Percentiles rank a stretch among this genome's conserved stretches.
Evolutionary conservation across 306 rosid genomes (phyloP).

Genomic region (Quillaja saponaria): DNA sequence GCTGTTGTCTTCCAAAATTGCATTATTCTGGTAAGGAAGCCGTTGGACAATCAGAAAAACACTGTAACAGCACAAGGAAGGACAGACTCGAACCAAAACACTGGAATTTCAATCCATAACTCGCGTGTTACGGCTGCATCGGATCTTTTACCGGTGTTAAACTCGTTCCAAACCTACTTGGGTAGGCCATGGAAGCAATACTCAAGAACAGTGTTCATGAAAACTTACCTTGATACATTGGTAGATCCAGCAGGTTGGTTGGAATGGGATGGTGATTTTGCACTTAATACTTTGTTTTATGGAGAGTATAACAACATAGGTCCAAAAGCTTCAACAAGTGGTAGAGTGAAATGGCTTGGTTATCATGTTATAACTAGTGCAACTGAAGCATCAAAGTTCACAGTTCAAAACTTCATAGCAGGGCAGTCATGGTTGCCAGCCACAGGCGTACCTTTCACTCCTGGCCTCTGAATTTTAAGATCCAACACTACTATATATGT

Average conservation of each 20-base stretch:
- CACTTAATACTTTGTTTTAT: constrained; percentile 48
- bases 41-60: constrained; percentile 41
- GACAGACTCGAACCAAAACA: constrained; percentile 50
- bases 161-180: constrained; percentile 38
- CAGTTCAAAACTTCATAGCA: constrained; percentile 41
- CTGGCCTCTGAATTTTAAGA: constrained; percentile 24
- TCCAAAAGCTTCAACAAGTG: constrained; percentile 41
- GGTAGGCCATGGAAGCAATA: constrained; percentile 62
- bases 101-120: constrained; percentile 47
- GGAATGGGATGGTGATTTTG: constrained; percentile 57
- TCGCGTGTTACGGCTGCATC: constrained; percentile 46
- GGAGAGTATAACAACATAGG: constrained; percentile 57
- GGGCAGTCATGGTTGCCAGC: constrained; percentile 52
- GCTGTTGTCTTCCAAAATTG: constrained; percentile 52
- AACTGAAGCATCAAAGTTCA: constrained; percentile 42
- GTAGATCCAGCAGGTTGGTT: constrained; percentile 60
- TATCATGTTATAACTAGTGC: constrained; percentile 40
- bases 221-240: constrained; percentile 36
- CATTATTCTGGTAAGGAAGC: constrained; percentile 47
- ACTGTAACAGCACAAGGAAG: constrained; percentile 58
- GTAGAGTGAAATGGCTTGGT: constrained; percentile 56
- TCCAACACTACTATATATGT: no score
- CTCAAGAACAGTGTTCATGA: constrained; percentile 45
- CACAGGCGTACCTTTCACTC: constrained; percentile 46
- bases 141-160: constrained; percentile 34